phyloP scores from a whole-genome alignment of 1,284 basidiomycete species.

The Sanguinoderma infundibulare region DNA sequence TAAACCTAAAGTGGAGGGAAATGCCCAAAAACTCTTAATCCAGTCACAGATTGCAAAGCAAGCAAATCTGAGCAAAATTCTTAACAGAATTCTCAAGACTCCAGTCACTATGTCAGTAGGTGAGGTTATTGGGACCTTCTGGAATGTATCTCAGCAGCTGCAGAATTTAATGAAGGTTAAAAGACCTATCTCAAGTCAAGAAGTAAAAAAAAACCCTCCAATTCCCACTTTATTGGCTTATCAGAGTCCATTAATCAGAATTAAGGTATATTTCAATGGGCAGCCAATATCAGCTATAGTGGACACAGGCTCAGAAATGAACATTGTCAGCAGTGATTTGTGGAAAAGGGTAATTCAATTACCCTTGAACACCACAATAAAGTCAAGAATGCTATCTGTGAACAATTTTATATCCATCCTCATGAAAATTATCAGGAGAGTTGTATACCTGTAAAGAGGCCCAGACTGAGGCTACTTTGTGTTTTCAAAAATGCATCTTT shows the following conservation, averaged over 20 bases:
- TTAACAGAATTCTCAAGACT: not conserved
- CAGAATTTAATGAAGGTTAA: not conserved
- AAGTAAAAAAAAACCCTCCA: not conserved
- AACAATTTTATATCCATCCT: not conserved
- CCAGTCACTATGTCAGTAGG: not conserved
- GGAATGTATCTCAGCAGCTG: not conserved
- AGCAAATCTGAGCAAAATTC: not conserved
- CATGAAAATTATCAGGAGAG: not conserved
- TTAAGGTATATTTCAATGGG: not conserved
- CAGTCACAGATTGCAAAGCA: not conserved
- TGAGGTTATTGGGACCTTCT: not conserved
- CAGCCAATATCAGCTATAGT: no score
- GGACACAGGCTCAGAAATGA: no score
- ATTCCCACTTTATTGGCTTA: not conserved
- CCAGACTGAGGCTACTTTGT: no score
- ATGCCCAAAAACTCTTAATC: not conserved
- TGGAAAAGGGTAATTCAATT: not conserved
- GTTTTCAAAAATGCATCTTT: not conserved
- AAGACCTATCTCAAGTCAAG: no score
- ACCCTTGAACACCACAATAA: not conserved
- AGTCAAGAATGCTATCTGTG: not conserved
- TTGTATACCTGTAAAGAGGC: not conserved
- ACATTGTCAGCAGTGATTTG: not conserved
- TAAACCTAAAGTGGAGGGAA: not conserved
- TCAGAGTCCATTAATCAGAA: not conserved